A percentile compares a stretch with the other conserved stretches of the same genome.
These are phyloP conservation scores for Saturnispora dispora DNA, from an alignment of 805 yeast species.

Conservation along the genomic window DNA sequence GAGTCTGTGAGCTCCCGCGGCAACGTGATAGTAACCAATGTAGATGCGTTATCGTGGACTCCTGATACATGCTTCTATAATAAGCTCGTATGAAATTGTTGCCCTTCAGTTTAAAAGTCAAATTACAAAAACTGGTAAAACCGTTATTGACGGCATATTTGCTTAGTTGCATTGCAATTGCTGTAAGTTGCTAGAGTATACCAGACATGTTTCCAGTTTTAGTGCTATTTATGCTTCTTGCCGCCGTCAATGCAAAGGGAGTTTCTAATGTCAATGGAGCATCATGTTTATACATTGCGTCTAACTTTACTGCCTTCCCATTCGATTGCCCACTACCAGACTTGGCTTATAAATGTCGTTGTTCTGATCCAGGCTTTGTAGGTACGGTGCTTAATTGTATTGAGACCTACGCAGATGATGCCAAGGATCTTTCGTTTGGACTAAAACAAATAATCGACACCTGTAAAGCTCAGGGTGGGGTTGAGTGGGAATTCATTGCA, in stretches of 20 bases:
- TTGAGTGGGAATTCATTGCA: constrained; percentile 21
- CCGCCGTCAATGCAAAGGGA: constrained; percentile 18
- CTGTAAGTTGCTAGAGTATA: background rate
- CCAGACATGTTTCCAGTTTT: background rate
- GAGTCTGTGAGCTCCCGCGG: too few relatives aligned
- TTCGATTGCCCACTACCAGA: constrained; percentile 28
- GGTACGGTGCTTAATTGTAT: constrained; percentile 31
- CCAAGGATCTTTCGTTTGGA: constrained; percentile 24
- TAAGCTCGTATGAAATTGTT: background rate
- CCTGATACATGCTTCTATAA: too few relatives aligned
- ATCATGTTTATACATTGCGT: constrained; percentile 29
- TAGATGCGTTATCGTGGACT: too few relatives aligned
- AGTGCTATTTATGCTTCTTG: background rate
- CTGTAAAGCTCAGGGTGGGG: constrained; percentile 27
- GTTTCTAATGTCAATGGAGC: constrained; percentile 30
- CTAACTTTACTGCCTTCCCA: constrained; percentile 26
- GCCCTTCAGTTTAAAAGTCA: background rate
- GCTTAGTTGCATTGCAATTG: background rate
- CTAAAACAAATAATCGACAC: constrained; percentile 27
- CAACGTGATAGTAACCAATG: too few relatives aligned
- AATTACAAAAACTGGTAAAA: background rate
- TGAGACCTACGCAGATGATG: constrained; percentile 23
- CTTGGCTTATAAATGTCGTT: constrained; percentile 28
- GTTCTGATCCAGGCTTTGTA: constrained; percentile 26
- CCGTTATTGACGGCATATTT: background rate